These are phyloP conservation scores for Cantharellus anzutake DNA, from an alignment of 768 basidiomycete genomes.

Conservation along the genomic window DNA sequence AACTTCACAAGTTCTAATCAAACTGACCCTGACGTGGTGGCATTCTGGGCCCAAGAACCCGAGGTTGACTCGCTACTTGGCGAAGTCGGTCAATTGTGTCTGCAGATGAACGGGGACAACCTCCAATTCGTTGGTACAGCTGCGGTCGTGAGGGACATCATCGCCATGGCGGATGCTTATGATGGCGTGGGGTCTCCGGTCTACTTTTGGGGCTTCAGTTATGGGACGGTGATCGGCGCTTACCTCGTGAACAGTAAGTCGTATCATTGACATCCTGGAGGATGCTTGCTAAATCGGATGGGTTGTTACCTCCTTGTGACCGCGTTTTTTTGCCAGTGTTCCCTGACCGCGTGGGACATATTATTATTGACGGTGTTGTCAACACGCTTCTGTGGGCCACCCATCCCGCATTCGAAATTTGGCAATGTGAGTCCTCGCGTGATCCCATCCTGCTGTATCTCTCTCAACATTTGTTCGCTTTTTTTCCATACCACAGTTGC, in stretches of 20 bases:
- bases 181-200: slow-evolving; percentile 1
- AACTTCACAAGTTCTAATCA: not conserved
- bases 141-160: slow-evolving; percentile 1
- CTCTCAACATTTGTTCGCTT: no score
- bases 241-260: slow-evolving; percentile 5
- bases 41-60: not conserved
- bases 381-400: not conserved
- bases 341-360: slow-evolving; percentile 5
- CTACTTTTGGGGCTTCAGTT: slow-evolving; percentile 5
- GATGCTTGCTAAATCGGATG: no score
- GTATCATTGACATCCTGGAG: not conserved
- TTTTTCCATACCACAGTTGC: not conserved
- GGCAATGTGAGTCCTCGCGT: not conserved
- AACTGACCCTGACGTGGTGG: not conserved
- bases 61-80: not conserved
- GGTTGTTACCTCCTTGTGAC: not conserved
- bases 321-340: slow-evolving; percentile 1
- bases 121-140: slow-evolving; percentile 1
- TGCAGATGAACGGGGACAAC: not conserved
- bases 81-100: not conserved
- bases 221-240: slow-evolving; percentile 2
- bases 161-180: slow-evolving; percentile 4
- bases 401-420: not conserved
- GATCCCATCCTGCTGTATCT: no score
- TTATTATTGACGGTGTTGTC: slow-evolving; percentile 5